Evolutionary conservation across 768 basidiomycete genomes (phyloP).

Genomic region (Dioszegia hungarica): DNA sequence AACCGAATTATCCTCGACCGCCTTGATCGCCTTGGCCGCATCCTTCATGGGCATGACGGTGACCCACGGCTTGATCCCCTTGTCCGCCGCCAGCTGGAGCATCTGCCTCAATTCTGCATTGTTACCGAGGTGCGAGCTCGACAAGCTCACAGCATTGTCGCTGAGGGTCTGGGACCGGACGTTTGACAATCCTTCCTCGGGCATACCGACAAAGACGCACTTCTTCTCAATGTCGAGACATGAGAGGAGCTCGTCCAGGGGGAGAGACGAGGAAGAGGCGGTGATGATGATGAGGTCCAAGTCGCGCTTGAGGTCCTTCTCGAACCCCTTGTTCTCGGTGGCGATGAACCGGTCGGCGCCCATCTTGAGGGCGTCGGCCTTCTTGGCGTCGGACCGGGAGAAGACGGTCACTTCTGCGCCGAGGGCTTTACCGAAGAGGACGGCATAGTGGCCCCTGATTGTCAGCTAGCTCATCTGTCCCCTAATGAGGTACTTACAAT

Average conservation of each 20-base stretch:
- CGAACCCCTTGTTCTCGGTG: conserved; percentile 49
- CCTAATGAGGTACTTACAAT: conserved; percentile 39
- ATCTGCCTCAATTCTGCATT: conserved; percentile 60
- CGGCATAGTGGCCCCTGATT: conserved; percentile 43
- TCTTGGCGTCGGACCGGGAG: conserved; percentile 58
- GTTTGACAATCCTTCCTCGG: conserved; percentile 54
- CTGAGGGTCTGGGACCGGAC: conserved; percentile 50
- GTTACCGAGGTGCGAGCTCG: conserved; percentile 55
- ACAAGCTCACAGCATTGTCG: conserved; percentile 40
- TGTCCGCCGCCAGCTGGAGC: conserved; percentile 60
- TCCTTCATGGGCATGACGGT: conserved; percentile 56
- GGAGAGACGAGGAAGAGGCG: conserved; percentile 51
- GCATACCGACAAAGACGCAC: conserved; percentile 60
- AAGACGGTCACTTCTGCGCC: conserved; percentile 62
- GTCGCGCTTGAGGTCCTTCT: conserved; percentile 43
- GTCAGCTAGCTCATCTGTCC: neutral
- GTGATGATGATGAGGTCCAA: conserved; percentile 52
- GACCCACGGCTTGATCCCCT: conserved; percentile 57
- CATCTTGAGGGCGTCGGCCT: conserved; percentile 57
- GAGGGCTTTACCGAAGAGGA: conserved; percentile 56
- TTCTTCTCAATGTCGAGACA: conserved; percentile 57
- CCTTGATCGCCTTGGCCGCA: conserved; percentile 55
- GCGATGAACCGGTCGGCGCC: conserved; percentile 54
- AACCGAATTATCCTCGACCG: conserved; percentile 55
- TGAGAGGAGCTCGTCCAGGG: conserved; percentile 57